Evolutionary conservation across 495 filamentous ascomycete genomes (phyloP).

Genomic region (Monascus purpureus): DNA sequence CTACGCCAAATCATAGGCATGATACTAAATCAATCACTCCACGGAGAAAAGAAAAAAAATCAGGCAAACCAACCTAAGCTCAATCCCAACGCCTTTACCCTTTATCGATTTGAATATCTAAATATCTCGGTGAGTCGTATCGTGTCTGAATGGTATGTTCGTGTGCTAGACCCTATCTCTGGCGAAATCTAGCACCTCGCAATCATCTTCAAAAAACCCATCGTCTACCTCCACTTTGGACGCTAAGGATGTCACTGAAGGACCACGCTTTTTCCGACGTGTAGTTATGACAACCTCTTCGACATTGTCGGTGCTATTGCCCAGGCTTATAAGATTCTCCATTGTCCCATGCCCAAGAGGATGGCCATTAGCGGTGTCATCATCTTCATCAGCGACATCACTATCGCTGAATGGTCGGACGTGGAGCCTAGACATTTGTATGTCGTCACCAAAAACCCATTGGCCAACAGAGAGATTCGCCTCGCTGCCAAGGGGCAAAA

Average conservation of each 20-base stretch:
- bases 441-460: constrained; percentile 61
- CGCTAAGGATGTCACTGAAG: constrained; percentile 11
- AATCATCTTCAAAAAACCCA: constrained; percentile 90
- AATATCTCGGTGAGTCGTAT: not conserved
- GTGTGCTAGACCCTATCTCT: constrained; percentile 54
- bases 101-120: not conserved
- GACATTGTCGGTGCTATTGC: constrained; percentile 50
- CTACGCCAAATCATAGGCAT: no score
- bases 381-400: constrained; percentile 48
- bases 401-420: constrained; percentile 33
- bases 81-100: not conserved
- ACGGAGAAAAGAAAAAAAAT: not conserved
- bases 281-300: constrained; percentile 75
- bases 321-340: constrained; percentile 37
- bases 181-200: constrained; percentile 84
- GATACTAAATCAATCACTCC: no score
- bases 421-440: constrained; percentile 48
- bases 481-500: constrained; percentile 29
- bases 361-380: constrained; percentile 29
- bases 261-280: constrained; percentile 44
- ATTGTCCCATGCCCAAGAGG: constrained; percentile 27
- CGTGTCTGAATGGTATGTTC: no score
- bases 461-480: constrained; percentile 16
- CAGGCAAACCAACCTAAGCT: not conserved
- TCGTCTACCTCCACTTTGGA: constrained; percentile 43